These are phyloP conservation scores for Pythium brassicae DNA, from an alignment of 352 stramenopile species.

Conservation along the genomic window DNA sequence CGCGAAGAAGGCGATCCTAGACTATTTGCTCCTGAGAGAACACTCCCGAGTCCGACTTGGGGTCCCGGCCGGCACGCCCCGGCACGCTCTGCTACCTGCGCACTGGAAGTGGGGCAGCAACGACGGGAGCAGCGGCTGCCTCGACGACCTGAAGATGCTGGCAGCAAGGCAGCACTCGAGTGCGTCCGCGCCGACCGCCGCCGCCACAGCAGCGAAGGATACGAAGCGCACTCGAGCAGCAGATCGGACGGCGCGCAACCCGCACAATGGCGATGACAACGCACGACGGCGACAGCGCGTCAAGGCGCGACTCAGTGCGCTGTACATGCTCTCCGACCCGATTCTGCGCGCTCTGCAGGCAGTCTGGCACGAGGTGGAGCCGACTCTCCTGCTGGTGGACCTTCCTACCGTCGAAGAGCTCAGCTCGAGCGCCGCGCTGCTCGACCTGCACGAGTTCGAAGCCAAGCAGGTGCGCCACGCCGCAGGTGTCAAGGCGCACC, in stretches of 20 bases:
- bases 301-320: conserved; percentile 30
- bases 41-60: conserved; percentile 36
- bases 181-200: background rate
- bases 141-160: conserved; percentile 46
- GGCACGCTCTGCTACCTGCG: conserved; percentile 31
- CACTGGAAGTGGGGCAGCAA: conserved; percentile 73
- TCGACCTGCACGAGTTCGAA: conserved; percentile 57
- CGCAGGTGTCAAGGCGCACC: conserved; percentile 23
- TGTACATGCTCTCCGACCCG: conserved; percentile 46
- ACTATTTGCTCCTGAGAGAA: conserved; percentile 57
- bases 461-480: conserved; percentile 46
- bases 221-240: conserved; percentile 1
- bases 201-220: background rate
- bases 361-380: conserved; percentile 57
- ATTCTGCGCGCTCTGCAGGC: conserved; percentile 51
- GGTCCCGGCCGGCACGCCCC: conserved; percentile 44
- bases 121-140: conserved; percentile 39
- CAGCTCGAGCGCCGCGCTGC: conserved; percentile 14
- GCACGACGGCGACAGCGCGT: conserved; percentile 29
- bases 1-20: conserved; percentile 70
- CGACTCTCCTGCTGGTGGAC: conserved; percentile 38
- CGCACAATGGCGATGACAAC: conserved; percentile 14
- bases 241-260: background rate
- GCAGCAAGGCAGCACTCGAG: background rate
- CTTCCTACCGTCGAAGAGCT: conserved; percentile 29